Conservation (phyloP, 148 eudicot genomes). For the Hydrangea macrophylla region DNA sequence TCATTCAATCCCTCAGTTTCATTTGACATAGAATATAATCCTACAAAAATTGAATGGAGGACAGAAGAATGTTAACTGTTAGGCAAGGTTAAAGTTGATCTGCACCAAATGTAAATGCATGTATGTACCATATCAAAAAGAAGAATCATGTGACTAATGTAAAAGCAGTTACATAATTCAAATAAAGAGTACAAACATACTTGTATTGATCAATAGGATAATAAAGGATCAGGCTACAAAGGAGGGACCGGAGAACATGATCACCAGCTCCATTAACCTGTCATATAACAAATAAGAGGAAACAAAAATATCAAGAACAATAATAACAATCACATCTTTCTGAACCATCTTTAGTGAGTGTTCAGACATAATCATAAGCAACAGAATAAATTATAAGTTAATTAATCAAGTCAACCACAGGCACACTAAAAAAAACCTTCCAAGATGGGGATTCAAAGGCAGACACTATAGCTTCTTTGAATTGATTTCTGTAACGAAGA, state of each 20-base stretch:
- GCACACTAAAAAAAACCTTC: conserved; percentile 67
- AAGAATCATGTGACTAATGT: background rate
- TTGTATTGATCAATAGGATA: conserved; percentile 93
- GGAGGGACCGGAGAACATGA: conserved; percentile 86
- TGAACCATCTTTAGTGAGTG: background rate
- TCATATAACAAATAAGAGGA: conserved; percentile 19
- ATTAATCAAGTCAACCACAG: conserved; percentile 6
- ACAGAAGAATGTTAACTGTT: too few species aligned
- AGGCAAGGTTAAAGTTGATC: too few species aligned
- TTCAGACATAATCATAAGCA: background rate
- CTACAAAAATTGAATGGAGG: too few species aligned
- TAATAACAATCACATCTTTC: conserved; percentile 1
- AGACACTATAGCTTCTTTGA: conserved; percentile 67
- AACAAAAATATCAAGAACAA: conserved; percentile 6
- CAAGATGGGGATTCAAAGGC: conserved; percentile 97
- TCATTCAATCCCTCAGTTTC: too few species aligned
- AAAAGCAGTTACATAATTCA: background rate
- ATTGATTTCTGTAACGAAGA: conserved; percentile 59
- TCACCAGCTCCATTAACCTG: conserved; percentile 98
- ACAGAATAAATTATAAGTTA: background rate
- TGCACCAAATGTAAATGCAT: too few species aligned
- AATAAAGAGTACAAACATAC: conserved; percentile 33
- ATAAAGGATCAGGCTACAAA: conserved; percentile 86
- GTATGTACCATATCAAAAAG: too few species aligned
- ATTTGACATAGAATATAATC: too few species aligned